phyloP scores from a whole-genome alignment of 345 rosid genomes.

The Nephelium lappaceum region DNA sequence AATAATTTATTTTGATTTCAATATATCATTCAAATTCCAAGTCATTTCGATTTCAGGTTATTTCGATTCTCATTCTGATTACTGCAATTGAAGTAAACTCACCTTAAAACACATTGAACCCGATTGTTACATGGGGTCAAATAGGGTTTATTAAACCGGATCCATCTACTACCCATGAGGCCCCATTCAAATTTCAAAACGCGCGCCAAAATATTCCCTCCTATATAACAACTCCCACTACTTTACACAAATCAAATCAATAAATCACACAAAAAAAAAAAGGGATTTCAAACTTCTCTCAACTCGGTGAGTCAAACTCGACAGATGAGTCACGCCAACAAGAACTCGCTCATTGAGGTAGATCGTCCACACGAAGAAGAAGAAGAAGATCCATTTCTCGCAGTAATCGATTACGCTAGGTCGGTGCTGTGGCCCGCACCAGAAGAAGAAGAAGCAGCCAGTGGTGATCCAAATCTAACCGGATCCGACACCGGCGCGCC shows the following conservation, averaged over 20 bases:
- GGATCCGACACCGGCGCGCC: slow-evolving; percentile 43
- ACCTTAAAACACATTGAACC: no score
- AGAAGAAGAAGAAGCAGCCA: slow-evolving; percentile 26
- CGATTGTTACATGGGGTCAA: background rate
- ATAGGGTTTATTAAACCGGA: background rate
- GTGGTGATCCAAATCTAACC: slow-evolving; percentile 14
- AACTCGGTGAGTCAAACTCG: background rate
- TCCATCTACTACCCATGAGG: background rate
- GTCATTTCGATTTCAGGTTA: no score
- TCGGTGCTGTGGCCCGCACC: slow-evolving; percentile 51
- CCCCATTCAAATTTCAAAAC: background rate
- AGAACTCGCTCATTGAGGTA: slow-evolving; percentile 41
- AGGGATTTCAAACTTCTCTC: background rate
- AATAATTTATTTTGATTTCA: no score
- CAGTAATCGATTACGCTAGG: slow-evolving; percentile 72
- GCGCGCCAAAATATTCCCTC: slow-evolving; percentile 10
- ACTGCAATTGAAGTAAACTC: no score
- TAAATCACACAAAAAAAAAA: background rate
- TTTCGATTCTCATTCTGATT: no score
- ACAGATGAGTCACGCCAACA: slow-evolving; percentile 11
- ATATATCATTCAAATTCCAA: no score
- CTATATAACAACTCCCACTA: background rate
- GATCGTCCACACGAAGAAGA: slow-evolving; percentile 24
- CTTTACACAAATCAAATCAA: background rate
- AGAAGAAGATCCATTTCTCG: slow-evolving; percentile 66